A percentile compares a stretch with the other conserved stretches of the same genome.
Evolutionary conservation across 2,329 filamentous ascomycete species (phyloP).

Genomic region (Pseudogymnoascus sp.): DNA sequence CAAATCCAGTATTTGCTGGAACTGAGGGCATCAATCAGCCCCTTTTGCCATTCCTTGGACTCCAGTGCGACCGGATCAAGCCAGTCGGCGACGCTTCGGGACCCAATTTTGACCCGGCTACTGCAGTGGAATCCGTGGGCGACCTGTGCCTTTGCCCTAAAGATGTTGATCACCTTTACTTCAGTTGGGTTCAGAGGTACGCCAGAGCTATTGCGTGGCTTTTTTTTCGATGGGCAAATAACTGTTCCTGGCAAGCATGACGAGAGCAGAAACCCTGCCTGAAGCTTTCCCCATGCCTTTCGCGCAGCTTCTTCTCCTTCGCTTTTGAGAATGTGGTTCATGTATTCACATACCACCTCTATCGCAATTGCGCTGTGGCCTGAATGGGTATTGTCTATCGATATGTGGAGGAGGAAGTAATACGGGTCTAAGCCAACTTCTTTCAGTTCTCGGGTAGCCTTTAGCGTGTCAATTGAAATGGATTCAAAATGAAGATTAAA

Average conservation of each 20-base stretch:
- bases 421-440: constrained; percentile 36
- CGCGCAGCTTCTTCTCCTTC: constrained; percentile 27
- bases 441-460: constrained; percentile 34
- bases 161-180: constrained; percentile 27
- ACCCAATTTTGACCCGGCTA: constrained; percentile 33
- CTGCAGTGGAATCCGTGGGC: constrained; percentile 34
- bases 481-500: constrained; percentile 43
- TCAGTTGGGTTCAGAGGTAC: constrained; percentile 13
- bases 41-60: constrained; percentile 27
- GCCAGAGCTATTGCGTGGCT: neutral
- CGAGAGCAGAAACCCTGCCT: constrained; percentile 34
- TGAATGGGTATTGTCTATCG: constrained; percentile 41
- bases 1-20: constrained; percentile 34
- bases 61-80: constrained; percentile 30
- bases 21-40: constrained; percentile 31
- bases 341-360: constrained; percentile 31
- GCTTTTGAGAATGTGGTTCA: constrained; percentile 25
- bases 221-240: constrained; percentile 18
- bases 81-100: constrained; percentile 33
- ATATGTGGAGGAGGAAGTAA: constrained; percentile 43
- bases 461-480: constrained; percentile 33
- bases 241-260: constrained; percentile 13
- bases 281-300: constrained; percentile 34
- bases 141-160: constrained; percentile 31
- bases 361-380: constrained; percentile 42